A percentile compares a stretch with the other conserved stretches of the same genome.
phyloP scores from a whole-genome alignment of 805 yeast genomes.

The Yarrowia sp. region DNA sequence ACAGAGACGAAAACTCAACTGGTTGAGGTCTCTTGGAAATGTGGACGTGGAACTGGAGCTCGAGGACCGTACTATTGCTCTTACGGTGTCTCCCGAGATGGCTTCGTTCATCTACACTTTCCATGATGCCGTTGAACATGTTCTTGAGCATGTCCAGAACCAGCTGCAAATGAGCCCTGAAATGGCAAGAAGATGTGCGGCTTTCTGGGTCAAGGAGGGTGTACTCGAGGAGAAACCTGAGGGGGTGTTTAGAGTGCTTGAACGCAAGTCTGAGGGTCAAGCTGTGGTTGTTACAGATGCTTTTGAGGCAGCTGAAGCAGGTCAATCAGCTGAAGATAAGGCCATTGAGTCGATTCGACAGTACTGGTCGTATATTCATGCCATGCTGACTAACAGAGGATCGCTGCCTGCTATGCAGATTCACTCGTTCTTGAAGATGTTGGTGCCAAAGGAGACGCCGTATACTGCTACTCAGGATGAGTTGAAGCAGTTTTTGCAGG shows the following conservation, averaged over 20 bases:
- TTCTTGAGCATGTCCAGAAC: conserved; percentile 40
- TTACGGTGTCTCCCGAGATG: conserved; percentile 63
- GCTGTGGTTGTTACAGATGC: conserved; percentile 25
- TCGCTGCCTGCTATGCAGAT: conserved; percentile 49
- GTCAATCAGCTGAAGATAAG: conserved; percentile 36
- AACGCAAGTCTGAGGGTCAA: conserved; percentile 36
- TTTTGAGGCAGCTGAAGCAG: conserved; percentile 29
- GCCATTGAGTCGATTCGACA: conserved; percentile 40
- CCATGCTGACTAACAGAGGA: conserved; percentile 59
- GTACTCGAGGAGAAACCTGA: conserved; percentile 48
- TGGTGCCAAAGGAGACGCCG: conserved; percentile 54
- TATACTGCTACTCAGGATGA: conserved; percentile 44
- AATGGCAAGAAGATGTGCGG: conserved; percentile 43
- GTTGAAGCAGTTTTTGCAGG: conserved; percentile 45
- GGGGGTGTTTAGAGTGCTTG: conserved; percentile 45
- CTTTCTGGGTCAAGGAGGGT: conserved; percentile 64
- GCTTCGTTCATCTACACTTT: conserved; percentile 62
- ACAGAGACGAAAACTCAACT: conserved; percentile 55
- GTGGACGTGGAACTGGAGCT: conserved; percentile 61
- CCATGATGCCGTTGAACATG: conserved; percentile 36
- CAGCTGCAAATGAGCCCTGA: conserved; percentile 47
- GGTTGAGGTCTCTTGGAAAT: conserved; percentile 59
- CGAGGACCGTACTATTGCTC: conserved; percentile 44
- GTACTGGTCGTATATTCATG: conserved; percentile 51
- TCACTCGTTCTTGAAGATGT: conserved; percentile 52